Conservation (phyloP, 1,139 yeast species). For the Geotrichum klebahnii region DNA sequence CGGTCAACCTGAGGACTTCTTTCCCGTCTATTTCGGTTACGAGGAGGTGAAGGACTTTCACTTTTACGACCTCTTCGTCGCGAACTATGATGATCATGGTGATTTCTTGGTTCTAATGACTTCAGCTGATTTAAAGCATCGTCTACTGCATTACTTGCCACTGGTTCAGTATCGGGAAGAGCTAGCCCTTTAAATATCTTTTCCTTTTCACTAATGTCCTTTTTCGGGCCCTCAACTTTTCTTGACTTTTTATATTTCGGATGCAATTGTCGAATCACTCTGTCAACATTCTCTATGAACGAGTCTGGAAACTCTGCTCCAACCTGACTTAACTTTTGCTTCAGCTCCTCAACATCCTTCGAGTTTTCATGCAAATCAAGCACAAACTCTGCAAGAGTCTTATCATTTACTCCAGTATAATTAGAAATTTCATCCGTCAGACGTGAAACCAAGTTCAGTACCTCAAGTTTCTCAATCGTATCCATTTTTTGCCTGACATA, state of each 20-base stretch:
- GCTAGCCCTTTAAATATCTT: slow-evolving; percentile 26
- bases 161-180: slow-evolving; percentile 26
- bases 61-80: slow-evolving; percentile 3
- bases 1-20: slow-evolving; percentile 17
- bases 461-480: slow-evolving; percentile 36
- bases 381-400: slow-evolving; percentile 56
- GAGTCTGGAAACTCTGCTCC: slow-evolving; percentile 59
- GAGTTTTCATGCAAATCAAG: slow-evolving; percentile 47
- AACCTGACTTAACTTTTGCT: slow-evolving; percentile 47
- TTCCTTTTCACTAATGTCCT: slow-evolving; percentile 18
- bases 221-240: slow-evolving; percentile 3
- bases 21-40: slow-evolving; percentile 8
- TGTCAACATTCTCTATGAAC: slow-evolving; percentile 43
- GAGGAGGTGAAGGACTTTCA: slow-evolving; percentile 1
- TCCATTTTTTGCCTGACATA: slow-evolving; percentile 27
- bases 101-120: neutral
- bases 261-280: slow-evolving; percentile 37
- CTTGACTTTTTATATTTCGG: slow-evolving; percentile 30
- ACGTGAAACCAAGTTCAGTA: slow-evolving; percentile 37
- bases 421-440: slow-evolving; percentile 37
- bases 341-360: slow-evolving; percentile 40
- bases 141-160: slow-evolving; percentile 14
- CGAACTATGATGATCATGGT: slow-evolving; percentile 11
- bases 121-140: slow-evolving; percentile 17
- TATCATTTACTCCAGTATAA: slow-evolving; percentile 38